Evolutionary conservation across 1,284 basidiomycete species (phyloP).

Genomic region (Inonotus hispidus): DNA sequence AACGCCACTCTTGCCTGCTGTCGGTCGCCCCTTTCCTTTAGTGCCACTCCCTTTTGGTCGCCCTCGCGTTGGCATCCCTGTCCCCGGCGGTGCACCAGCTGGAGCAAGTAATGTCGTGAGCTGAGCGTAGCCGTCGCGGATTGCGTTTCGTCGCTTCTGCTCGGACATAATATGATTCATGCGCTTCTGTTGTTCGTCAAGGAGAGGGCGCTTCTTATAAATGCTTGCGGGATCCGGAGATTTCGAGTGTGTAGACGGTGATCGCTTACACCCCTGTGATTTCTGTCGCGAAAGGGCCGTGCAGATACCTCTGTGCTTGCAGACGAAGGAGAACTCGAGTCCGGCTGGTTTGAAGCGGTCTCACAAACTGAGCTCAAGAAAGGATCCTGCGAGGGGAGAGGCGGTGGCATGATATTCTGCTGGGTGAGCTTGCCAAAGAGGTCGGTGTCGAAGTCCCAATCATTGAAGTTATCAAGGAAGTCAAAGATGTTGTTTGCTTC

Average conservation of each 20-base stretch:
- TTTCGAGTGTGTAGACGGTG: slow-evolving; percentile 7
- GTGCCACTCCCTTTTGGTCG: slow-evolving; percentile 72
- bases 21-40: slow-evolving; percentile 34
- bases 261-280: not conserved
- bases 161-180: slow-evolving; percentile 93
- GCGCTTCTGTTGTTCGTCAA: slow-evolving; percentile 83
- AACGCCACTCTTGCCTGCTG: slow-evolving; percentile 77
- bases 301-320: slow-evolving; percentile 2
- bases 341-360: not conserved
- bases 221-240: slow-evolving; percentile 5
- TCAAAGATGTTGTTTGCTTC: slow-evolving; percentile 69
- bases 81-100: slow-evolving; percentile 52
- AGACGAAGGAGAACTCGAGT: slow-evolving; percentile 22
- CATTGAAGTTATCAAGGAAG: slow-evolving; percentile 68
- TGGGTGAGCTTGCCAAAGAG: slow-evolving; percentile 10
- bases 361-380: not conserved
- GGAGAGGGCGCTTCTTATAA: slow-evolving; percentile 33
- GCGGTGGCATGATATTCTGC: slow-evolving; percentile 5
- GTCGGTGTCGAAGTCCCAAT: slow-evolving; percentile 47
- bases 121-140: slow-evolving; percentile 83
- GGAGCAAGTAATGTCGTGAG: slow-evolving; percentile 74
- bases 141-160: slow-evolving; percentile 85
- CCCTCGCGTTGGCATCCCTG: slow-evolving; percentile 71
- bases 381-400: not conserved
- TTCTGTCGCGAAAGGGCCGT: slow-evolving; percentile 4